These are phyloP conservation scores for Streptanthus diversifolius DNA, from an alignment of 345 rosid genomes.

Conservation along the genomic window DNA sequence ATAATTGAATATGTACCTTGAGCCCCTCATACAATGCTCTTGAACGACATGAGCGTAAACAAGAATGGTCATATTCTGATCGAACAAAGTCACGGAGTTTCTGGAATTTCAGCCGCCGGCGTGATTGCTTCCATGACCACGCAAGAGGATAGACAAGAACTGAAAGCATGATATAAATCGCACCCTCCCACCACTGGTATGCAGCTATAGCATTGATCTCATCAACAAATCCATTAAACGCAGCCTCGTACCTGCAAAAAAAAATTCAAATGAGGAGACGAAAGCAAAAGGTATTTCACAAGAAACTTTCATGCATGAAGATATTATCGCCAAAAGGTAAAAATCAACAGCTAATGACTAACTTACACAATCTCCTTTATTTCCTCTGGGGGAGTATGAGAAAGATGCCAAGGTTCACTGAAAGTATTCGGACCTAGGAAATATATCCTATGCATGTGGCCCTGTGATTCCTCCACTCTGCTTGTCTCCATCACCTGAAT, in stretches of 20 bases:
- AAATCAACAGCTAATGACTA: not conserved
- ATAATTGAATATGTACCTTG: conserved; percentile 49
- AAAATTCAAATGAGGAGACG: not conserved
- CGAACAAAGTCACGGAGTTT: conserved; percentile 94
- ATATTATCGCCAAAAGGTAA: not conserved
- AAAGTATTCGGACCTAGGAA: conserved; percentile 91
- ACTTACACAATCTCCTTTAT: conserved; percentile 81
- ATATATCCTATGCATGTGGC: conserved; percentile 85
- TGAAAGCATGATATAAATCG: conserved; percentile 63
- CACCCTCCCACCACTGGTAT: conserved; percentile 98
- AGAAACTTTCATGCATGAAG: not conserved
- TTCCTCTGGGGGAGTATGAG: conserved; percentile 79
- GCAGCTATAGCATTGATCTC: conserved; percentile 84
- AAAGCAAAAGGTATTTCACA: conserved; percentile 1
- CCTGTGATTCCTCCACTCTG: conserved; percentile 80
- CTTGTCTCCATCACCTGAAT: conserved; percentile 84
- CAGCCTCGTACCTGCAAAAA: conserved; percentile 72
- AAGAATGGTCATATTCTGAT: conserved; percentile 92
- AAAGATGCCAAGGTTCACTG: conserved; percentile 86
- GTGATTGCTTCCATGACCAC: conserved; percentile 84
- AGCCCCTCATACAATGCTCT: conserved; percentile 94
- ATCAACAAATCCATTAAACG: conserved; percentile 78
- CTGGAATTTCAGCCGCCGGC: conserved; percentile 72
- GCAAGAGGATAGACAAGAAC: conserved; percentile 85
- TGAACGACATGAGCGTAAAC: conserved; percentile 94